A percentile compares a stretch with the other conserved stretches of the same genome.
phyloP scores from a whole-genome alignment of 2,329 filamentous ascomycete species.

The Leptographium flavum region DNA sequence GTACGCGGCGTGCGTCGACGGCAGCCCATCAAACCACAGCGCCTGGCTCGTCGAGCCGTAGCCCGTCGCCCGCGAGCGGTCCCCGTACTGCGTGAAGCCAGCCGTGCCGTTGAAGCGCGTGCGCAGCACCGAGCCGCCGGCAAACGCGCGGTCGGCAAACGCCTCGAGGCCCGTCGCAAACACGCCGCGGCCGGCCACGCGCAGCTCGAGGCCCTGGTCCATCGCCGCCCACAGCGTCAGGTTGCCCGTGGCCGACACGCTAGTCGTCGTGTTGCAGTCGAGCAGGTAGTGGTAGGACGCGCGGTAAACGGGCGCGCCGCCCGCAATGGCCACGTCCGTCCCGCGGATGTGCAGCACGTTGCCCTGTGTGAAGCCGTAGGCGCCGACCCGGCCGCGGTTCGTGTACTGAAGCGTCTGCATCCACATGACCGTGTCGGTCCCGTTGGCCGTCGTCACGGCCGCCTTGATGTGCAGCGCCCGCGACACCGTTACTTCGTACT shows the following conservation, averaged over 20 bases:
- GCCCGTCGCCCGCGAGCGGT: slow-evolving; percentile 30
- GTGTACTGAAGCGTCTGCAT: slow-evolving; percentile 40
- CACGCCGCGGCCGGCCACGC: slow-evolving; percentile 23
- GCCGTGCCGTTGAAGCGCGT: slow-evolving; percentile 46
- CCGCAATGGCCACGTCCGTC: slow-evolving; percentile 10
- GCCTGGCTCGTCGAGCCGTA: slow-evolving; percentile 42
- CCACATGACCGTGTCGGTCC: slow-evolving; percentile 31
- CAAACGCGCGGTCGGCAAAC: slow-evolving; percentile 21
- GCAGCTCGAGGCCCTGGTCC: slow-evolving; percentile 25
- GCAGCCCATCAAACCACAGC: slow-evolving; percentile 37
- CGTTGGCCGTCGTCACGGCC: slow-evolving; percentile 32
- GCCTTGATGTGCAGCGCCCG: slow-evolving; percentile 41
- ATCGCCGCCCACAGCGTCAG: slow-evolving; percentile 29
- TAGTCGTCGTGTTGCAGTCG: slow-evolving; percentile 37
- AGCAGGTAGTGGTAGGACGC: slow-evolving; percentile 45
- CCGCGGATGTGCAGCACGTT: slow-evolving; percentile 19
- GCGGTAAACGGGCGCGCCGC: slow-evolving; percentile 14
- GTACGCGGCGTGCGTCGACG: slow-evolving; percentile 11
- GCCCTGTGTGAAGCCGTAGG: slow-evolving; percentile 27
- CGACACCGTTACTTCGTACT: slow-evolving; percentile 41
- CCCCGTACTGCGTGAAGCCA: slow-evolving; percentile 32
- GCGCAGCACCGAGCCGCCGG: slow-evolving; percentile 23
- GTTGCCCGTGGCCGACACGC: slow-evolving; percentile 25
- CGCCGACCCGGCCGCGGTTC: slow-evolving; percentile 32
- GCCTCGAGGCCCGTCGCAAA: slow-evolving; percentile 48